phyloP scores from a whole-genome alignment of 345 rosid species.

The Psidium friedrichsthalianum region DNA sequence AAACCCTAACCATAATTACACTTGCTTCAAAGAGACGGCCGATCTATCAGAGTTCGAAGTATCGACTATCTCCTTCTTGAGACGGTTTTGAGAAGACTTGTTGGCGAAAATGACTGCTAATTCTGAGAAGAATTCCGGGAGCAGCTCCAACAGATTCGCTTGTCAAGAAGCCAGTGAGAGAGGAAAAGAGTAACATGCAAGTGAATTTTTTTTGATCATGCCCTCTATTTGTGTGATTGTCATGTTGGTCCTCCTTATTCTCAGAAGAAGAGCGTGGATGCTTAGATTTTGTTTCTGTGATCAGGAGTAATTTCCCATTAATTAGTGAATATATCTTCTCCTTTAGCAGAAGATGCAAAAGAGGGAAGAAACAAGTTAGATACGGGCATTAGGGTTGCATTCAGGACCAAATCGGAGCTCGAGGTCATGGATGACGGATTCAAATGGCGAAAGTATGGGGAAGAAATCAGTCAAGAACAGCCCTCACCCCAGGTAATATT shows the following conservation, averaged over 20 bases:
- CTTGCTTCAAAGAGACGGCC: not conserved
- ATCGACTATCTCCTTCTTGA: constrained; percentile 23
- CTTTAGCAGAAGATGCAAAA: constrained; percentile 12
- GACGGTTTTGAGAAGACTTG: constrained; percentile 12
- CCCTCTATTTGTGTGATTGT: not conserved
- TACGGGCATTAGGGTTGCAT: constrained; percentile 53
- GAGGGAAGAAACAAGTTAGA: constrained; percentile 21
- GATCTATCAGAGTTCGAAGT: constrained; percentile 21
- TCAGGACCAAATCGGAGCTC: constrained; percentile 62
- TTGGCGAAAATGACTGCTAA: constrained; percentile 10
- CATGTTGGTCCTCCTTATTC: not conserved
- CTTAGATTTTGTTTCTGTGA: not conserved
- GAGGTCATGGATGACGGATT: constrained; percentile 92
- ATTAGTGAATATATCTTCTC: not conserved
- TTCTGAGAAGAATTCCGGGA: not conserved
- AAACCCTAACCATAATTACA: constrained; percentile 36
- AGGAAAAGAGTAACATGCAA: constrained; percentile 27
- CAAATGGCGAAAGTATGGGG: constrained; percentile 92
- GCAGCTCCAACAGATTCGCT: constrained; percentile 11
- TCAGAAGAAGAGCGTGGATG: not conserved
- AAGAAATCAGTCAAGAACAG: constrained; percentile 84
- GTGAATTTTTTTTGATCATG: constrained; percentile 6
- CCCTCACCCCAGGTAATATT: constrained; percentile 66
- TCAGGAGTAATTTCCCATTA: not conserved
- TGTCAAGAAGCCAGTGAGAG: not conserved